Conservation (phyloP, 2,329 filamentous ascomycete species). For the Phaeophleospora eucalypticola region DNA sequence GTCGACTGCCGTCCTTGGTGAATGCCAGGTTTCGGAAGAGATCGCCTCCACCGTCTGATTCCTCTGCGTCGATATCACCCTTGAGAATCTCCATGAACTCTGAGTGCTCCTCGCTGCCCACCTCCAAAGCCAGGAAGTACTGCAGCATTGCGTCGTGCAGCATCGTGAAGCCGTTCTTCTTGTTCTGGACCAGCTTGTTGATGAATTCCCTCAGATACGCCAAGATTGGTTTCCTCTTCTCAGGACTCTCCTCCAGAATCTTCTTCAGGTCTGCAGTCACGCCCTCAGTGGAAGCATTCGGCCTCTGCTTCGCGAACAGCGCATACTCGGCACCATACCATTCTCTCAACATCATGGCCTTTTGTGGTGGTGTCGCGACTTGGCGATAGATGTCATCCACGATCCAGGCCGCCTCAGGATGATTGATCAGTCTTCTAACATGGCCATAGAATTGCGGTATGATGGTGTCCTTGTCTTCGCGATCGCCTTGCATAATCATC, state of each 20-base stretch:
- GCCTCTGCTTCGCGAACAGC: slow-evolving; percentile 65
- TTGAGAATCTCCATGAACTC: slow-evolving; percentile 90
- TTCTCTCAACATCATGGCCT: slow-evolving; percentile 77
- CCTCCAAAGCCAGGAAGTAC: slow-evolving; percentile 78
- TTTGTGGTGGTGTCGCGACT: slow-evolving; percentile 80
- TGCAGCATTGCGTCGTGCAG: slow-evolving; percentile 97
- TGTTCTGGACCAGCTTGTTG: slow-evolving; percentile 92
- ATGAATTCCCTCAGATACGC: slow-evolving; percentile 79
- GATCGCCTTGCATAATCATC: slow-evolving; percentile 85
- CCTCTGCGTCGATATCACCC: slow-evolving; percentile 70
- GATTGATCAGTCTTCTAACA: slow-evolving; percentile 88
- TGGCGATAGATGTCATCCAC: slow-evolving; percentile 93
- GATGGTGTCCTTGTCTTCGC: slow-evolving; percentile 80
- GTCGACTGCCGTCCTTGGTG: slow-evolving; percentile 78
- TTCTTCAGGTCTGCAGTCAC: slow-evolving; percentile 62
- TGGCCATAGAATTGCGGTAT: slow-evolving; percentile 93
- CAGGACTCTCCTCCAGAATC: slow-evolving; percentile 72
- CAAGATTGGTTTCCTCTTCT: slow-evolving; percentile 85
- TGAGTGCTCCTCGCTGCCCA: slow-evolving; percentile 73
- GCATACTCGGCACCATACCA: slow-evolving; percentile 96
- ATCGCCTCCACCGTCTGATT: slow-evolving; percentile 61
- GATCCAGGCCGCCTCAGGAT: slow-evolving; percentile 95
- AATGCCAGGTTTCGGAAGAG: slow-evolving; percentile 94
- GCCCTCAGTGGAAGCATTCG: slow-evolving; percentile 25
- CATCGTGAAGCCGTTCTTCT: slow-evolving; percentile 94